Evolutionary conservation across 495 filamentous ascomycete genomes (phyloP).

Genomic region (Penicillium samsonianum): DNA sequence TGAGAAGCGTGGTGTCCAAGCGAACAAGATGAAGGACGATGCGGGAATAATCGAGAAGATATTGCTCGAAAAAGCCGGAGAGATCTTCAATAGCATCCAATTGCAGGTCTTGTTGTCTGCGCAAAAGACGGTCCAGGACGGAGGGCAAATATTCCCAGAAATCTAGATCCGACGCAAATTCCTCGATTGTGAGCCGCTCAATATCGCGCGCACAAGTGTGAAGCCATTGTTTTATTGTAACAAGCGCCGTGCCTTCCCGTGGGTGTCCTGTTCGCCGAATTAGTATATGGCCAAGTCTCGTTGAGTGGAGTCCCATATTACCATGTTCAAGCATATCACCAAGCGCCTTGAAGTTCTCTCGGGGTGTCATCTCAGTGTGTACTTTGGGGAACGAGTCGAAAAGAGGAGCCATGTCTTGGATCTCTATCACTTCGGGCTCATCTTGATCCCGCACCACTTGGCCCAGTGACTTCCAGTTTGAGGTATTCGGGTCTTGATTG

Average conservation of each 20-base stretch:
- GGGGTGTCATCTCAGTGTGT: constrained; percentile 23
- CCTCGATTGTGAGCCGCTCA: constrained; percentile 31
- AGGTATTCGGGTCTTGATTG: constrained; percentile 46
- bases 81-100: constrained; percentile 30
- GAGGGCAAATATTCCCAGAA: constrained; percentile 57
- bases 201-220: constrained; percentile 33
- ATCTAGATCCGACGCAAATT: constrained; percentile 39
- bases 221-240: constrained; percentile 39
- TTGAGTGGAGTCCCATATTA: constrained; percentile 20
- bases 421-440: constrained; percentile 38
- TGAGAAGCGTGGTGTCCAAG: constrained; percentile 35
- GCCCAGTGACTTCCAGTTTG: constrained; percentile 47
- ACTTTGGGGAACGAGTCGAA: constrained; percentile 41
- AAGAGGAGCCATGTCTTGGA: constrained; percentile 32
- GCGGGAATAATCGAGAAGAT: constrained; percentile 37
- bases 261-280: constrained; percentile 28
- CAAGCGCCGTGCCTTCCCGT: constrained; percentile 29
- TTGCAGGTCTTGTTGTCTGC: constrained; percentile 38
- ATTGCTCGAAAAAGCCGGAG: constrained; percentile 37
- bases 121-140: constrained; percentile 45
- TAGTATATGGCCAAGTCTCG: background rate
- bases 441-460: constrained; percentile 35
- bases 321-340: constrained; percentile 46
- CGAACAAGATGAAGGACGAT: constrained; percentile 39
- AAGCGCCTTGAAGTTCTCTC: constrained; percentile 44